Evolutionary conservation across 192 early-diverging fungal genomes (phyloP).

Genomic region (Coemansia sp.): DNA sequence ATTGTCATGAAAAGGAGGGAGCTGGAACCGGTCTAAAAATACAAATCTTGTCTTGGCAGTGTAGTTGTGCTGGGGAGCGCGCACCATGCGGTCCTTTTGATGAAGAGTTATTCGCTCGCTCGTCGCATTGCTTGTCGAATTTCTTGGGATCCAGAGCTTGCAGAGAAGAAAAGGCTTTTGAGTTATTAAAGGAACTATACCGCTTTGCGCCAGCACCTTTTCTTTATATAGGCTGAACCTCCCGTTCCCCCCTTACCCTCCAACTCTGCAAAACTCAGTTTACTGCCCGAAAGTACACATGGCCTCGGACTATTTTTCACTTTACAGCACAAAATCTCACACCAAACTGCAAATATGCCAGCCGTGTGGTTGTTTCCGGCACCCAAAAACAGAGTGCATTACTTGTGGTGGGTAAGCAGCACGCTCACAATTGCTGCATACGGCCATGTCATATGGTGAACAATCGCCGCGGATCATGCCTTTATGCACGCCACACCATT

Average conservation of each 20-base stretch:
- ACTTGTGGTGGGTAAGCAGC: no score
- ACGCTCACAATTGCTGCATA: background rate
- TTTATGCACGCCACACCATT: conserved; percentile 4
- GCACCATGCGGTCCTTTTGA: no score
- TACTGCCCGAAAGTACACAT: background rate
- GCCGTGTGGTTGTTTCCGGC: no score
- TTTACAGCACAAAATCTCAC: background rate
- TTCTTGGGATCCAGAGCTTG: no score
- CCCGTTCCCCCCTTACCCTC: background rate
- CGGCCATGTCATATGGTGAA: background rate
- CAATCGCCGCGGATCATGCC: conserved; percentile 2
- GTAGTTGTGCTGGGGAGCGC: background rate
- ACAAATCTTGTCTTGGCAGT: background rate
- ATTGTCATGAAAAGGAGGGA: background rate
- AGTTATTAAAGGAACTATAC: no score
- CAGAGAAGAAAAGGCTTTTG: no score
- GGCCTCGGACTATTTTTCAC: background rate
- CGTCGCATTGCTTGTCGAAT: no score
- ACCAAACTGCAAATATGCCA: no score
- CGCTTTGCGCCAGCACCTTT: background rate
- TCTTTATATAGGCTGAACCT: background rate
- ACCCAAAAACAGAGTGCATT: no score
- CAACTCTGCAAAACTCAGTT: background rate
- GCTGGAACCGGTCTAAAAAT: background rate
- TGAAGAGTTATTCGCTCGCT: no score